A percentile compares a stretch with the other conserved stretches of the same genome.
Evolutionary conservation across 2,329 filamentous ascomycete species (phyloP).

Genomic region (Dactylella cylindrospora): DNA sequence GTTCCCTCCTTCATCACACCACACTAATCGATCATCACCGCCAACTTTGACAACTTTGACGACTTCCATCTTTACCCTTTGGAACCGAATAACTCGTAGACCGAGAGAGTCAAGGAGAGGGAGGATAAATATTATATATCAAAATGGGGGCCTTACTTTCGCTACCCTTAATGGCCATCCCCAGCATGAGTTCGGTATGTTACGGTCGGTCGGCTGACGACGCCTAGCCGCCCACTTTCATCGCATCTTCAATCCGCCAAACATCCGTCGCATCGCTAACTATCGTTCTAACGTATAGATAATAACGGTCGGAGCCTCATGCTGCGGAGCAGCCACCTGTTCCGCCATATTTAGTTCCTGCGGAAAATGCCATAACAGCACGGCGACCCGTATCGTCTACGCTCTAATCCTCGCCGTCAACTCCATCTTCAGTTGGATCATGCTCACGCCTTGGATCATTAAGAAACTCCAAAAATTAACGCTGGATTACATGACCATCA

Average conservation of each 20-base stretch:
- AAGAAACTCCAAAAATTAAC: constrained; percentile 91
- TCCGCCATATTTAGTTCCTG: constrained; percentile 94
- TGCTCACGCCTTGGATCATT: constrained; percentile 98
- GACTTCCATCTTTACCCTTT: background rate
- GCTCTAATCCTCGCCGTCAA: constrained; percentile 93
- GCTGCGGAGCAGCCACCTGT: constrained; percentile 94
- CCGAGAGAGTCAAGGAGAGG: constrained; percentile 1
- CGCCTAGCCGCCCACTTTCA: constrained; percentile 37
- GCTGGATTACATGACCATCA: constrained; percentile 93
- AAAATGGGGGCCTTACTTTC: constrained; percentile 89
- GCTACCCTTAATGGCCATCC: constrained; percentile 82
- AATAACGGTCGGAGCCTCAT: constrained; percentile 78
- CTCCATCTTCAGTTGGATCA: constrained; percentile 96
- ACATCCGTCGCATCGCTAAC: constrained; percentile 33
- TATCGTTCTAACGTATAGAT: constrained; percentile 58
- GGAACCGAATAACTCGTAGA: constrained; percentile 1
- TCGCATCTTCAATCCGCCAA: constrained; percentile 12
- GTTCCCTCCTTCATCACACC: constrained; percentile 12
- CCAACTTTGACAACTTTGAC: background rate
- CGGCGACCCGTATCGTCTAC: constrained; percentile 95
- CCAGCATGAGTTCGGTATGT: constrained; percentile 80
- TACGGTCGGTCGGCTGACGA: constrained; percentile 12
- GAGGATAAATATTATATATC: constrained; percentile 18
- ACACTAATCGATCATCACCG: constrained; percentile 5
- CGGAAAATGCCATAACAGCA: constrained; percentile 95